Percentiles rank a stretch among this genome's conserved stretches.
These are phyloP conservation scores for Linnemannia elongata DNA, from an alignment of 192 early-diverging fungal species.

Conservation along the genomic window DNA sequence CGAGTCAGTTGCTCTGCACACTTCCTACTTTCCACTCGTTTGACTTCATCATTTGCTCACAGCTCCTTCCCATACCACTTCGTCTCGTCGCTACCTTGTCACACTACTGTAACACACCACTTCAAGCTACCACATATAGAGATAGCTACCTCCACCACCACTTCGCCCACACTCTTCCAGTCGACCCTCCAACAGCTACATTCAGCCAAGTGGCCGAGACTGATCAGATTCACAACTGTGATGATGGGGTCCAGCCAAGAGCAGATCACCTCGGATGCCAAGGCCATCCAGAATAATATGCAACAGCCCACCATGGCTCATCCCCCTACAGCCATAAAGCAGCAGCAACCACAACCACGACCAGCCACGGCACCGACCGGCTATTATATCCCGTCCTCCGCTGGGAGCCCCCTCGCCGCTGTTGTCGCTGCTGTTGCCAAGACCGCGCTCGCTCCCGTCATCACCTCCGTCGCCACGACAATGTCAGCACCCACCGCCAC, in stretches of 20 bases:
- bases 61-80: neutral
- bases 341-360: neutral
- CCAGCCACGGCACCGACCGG: neutral
- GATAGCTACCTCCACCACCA: too few relatives aligned
- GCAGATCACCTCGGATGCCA: neutral
- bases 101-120: neutral
- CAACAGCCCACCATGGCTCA: conserved; percentile 4
- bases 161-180: too few relatives aligned
- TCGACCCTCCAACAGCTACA: too few relatives aligned
- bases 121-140: too few relatives aligned
- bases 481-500: neutral
- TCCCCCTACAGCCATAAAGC: neutral
- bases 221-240: neutral
- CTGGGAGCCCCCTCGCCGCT: neutral
- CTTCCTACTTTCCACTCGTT: neutral
- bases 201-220: neutral
- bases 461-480: conserved; percentile 6
- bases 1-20: neutral
- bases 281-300: neutral
- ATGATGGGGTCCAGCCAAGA: neutral
- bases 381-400: neutral
- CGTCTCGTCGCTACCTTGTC: neutral
- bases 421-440: neutral
- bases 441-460: neutral
- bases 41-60: neutral